Evolutionary conservation across 768 basidiomycete species (phyloP), one percentile per base, ranked within the genome.

Genomic region (Mycena maculata): DNA sequence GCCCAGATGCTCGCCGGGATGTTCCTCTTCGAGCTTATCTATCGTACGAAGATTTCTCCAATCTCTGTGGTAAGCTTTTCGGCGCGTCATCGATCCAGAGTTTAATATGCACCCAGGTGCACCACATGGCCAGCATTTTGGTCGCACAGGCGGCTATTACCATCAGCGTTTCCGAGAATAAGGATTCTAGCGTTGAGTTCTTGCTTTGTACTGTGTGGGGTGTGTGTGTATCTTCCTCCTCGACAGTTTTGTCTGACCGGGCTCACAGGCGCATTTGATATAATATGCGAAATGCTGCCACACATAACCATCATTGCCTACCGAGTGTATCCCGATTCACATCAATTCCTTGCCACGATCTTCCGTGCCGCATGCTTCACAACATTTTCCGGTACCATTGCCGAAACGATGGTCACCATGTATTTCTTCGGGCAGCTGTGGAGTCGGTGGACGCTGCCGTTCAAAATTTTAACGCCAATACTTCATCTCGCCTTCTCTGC

Each of bases 1-100:
- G 47, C 58, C 10, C 58, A 60, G 38, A 60, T 60, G 58, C 47
- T 60, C 47, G 39, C 49, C 25, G 58, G 58, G 16, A 60, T 60
- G 58, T 60, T 60, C 58, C 33, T 60, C 25, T 60, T 60, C 31
- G 58, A 60, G 31, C 58, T 60, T 16, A 49, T 60, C 41, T 60
- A 60, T 36, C 58, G 58, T 38, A 41, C 48, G 23, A 60, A 60
- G 20, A 60, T 60, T 23, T 60, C 58, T 18, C 45, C 58, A 22
- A 25, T 60, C 45, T 49, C 47, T 27, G n/a, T 60, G 58, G 58
- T 58, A 38, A 9, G 42, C 22, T 16, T 41, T 22, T 10, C n/a
- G n/a, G n/a, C n/a, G n/a, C n/a, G n/a, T 28, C 36, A 38, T 38
- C 41, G 31, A 31, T 23, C n/a, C 27, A 47, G n/a, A 30, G n/a